Evolutionary conservation across 805 yeast genomes (phyloP).

Genomic region (Starmera amethionina): DNA sequence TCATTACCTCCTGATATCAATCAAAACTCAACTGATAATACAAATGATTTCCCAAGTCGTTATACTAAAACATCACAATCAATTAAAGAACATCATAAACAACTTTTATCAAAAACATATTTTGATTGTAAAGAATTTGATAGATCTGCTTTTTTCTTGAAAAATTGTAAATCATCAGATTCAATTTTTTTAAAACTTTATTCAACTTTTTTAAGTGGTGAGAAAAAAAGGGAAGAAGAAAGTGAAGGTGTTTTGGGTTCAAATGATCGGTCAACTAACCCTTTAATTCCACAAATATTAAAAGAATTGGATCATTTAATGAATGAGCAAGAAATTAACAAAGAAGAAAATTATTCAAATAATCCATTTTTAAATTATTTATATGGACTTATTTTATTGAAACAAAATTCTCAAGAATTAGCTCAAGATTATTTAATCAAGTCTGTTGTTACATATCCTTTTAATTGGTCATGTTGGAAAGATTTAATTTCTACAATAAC

Average conservation of each 20-base stretch:
- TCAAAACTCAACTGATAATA: conserved; percentile 12
- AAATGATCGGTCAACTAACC: conserved; percentile 24
- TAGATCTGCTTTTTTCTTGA: conserved; percentile 55
- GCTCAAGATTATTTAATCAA: conserved; percentile 56
- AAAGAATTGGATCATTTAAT: conserved; percentile 31
- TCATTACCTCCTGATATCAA: conserved; percentile 33
- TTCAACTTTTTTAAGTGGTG: conserved; percentile 65
- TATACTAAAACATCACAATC: conserved; percentile 1
- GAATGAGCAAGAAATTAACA: neutral
- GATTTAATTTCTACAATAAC: conserved; percentile 59
- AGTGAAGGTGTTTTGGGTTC: conserved; percentile 53
- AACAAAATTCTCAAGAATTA: conserved; percentile 44
- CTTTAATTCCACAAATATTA: conserved; percentile 23
- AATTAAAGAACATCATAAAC: conserved; percentile 29
- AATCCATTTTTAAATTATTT: conserved; percentile 65
- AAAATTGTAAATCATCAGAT: conserved; percentile 38
- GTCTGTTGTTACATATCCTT: conserved; percentile 63
- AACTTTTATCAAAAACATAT: conserved; percentile 58
- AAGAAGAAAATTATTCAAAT: conserved; percentile 23
- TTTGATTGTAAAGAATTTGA: conserved; percentile 82
- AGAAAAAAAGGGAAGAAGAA: conserved; percentile 62
- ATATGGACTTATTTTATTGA: conserved; percentile 56
- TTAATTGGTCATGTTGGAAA: conserved; percentile 91
- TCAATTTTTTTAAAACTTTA: conserved; percentile 59
- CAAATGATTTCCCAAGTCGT: conserved; percentile 3